These are phyloP conservation scores for Collybia sordida DNA, from an alignment of 768 basidiomycete species.

Conservation along the genomic window DNA sequence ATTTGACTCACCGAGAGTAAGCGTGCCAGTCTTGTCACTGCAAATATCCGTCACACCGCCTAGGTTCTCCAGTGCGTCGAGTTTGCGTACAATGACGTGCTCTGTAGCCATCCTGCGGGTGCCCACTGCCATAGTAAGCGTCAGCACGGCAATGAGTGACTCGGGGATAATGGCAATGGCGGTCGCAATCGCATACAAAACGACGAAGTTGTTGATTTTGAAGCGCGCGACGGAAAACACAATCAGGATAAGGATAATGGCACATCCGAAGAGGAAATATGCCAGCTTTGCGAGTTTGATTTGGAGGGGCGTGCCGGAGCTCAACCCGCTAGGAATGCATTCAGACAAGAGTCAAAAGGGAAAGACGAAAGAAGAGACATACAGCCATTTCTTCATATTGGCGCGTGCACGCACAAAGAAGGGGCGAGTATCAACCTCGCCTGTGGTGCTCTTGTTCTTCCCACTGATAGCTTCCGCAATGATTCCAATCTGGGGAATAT, in stretches of 20 bases:
- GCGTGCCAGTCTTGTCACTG: constrained; percentile 68
- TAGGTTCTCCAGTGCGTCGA: constrained; percentile 64
- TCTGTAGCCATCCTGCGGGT: constrained; percentile 53
- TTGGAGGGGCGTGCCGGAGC: constrained; percentile 35
- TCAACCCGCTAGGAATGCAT: constrained; percentile 23
- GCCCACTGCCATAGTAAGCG: constrained; percentile 59
- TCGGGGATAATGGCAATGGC: constrained; percentile 42
- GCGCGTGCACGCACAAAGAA: constrained; percentile 19
- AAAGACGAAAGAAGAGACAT: constrained; percentile 12
- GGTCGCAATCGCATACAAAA: constrained; percentile 35
- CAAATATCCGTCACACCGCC: constrained; percentile 56
- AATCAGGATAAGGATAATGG: constrained; percentile 34
- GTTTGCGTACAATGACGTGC: constrained; percentile 60
- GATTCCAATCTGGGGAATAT: constrained; percentile 29
- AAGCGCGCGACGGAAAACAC: constrained; percentile 35
- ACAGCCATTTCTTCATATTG: constrained; percentile 26
- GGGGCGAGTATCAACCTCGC: constrained; percentile 18
- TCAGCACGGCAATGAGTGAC: constrained; percentile 46
- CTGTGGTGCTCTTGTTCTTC: constrained; percentile 12
- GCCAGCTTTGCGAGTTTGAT: constrained; percentile 36
- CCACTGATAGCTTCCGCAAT: constrained; percentile 35
- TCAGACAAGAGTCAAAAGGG: background rate
- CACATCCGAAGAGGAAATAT: constrained; percentile 32
- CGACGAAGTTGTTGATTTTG: constrained; percentile 30
- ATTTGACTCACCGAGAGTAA: constrained; percentile 34